These are phyloP conservation scores for Aspergillus bombycis DNA, from an alignment of 2,329 filamentous ascomycete genomes.

Conservation along the genomic window DNA sequence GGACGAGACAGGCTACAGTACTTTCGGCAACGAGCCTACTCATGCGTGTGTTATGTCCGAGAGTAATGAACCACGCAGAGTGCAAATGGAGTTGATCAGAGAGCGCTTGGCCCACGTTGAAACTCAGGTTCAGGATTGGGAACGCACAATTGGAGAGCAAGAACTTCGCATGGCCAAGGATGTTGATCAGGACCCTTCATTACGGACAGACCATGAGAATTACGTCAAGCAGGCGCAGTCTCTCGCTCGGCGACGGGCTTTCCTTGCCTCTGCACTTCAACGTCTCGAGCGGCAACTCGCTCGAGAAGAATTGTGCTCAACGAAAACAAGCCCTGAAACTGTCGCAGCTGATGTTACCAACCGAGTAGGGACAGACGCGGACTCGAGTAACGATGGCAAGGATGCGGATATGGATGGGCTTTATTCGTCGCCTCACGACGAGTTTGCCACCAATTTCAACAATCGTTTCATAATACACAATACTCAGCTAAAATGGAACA, in stretches of 20 bases:
- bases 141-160: constrained; percentile 71
- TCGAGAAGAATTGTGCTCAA: constrained; percentile 51
- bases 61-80: constrained; percentile 82
- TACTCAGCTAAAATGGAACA: constrained; percentile 97
- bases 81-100: constrained; percentile 84
- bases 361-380: constrained; percentile 34
- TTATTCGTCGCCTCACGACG: constrained; percentile 71
- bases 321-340: constrained; percentile 43
- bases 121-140: constrained; percentile 75
- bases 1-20: constrained; percentile 79
- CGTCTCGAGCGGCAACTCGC: constrained; percentile 56
- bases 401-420: constrained; percentile 57
- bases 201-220: constrained; percentile 50
- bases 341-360: constrained; percentile 31
- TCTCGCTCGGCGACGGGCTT: constrained; percentile 61
- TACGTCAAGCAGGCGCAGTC: constrained; percentile 61
- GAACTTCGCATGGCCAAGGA: constrained; percentile 65
- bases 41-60: constrained; percentile 95
- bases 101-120: constrained; percentile 77
- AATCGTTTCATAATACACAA: constrained; percentile 99
- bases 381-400: constrained; percentile 58
- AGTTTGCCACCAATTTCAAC: constrained; percentile 93
- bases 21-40: constrained; percentile 90
- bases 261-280: constrained; percentile 61
- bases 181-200: constrained; percentile 51